Conservation (phyloP, 2,329 filamentous ascomycete species). For the Beauveria caledonica region DNA sequence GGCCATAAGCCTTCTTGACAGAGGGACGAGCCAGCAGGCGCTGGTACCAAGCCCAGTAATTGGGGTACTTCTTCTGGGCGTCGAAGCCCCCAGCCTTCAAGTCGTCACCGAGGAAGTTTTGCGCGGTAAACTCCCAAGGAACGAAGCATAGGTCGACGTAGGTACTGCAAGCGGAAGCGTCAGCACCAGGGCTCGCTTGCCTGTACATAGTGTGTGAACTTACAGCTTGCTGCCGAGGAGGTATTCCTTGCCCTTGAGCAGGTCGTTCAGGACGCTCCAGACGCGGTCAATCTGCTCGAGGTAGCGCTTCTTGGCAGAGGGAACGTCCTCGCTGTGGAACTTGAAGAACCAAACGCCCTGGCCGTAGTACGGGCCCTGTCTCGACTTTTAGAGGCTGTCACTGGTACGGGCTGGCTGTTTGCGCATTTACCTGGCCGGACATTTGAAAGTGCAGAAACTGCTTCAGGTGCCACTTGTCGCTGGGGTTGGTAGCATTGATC, state of each 20-base stretch:
- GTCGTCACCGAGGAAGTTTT: constrained; percentile 14
- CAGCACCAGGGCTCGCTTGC: background rate
- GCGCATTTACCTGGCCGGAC: constrained; percentile 6
- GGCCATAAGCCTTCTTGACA: constrained; percentile 20
- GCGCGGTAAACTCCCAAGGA: constrained; percentile 20
- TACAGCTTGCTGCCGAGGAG: constrained; percentile 12
- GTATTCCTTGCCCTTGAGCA: constrained; percentile 11
- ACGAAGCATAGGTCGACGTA: constrained; percentile 28
- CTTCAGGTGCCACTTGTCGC: constrained; percentile 17
- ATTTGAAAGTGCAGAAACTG: constrained; percentile 20
- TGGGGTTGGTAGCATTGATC: constrained; percentile 9
- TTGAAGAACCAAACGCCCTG: constrained; percentile 18
- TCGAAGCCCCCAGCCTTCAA: constrained; percentile 16
- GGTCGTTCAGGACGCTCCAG: constrained; percentile 15
- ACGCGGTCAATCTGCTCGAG: constrained; percentile 20
- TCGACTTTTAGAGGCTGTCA: background rate
- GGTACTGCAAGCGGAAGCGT: constrained; percentile 21
- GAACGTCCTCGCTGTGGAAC: constrained; percentile 15
- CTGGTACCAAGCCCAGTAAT: constrained; percentile 27
- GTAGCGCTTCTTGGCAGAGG: constrained; percentile 20
- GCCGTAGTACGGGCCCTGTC: constrained; percentile 23
- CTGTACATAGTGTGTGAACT: background rate
- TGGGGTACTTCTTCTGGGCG: constrained; percentile 26
- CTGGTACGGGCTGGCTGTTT: background rate
- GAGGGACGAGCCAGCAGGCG: constrained; percentile 24